Conservation (phyloP, 495 filamentous ascomycete species). For the Penicillium macrosclerotiorum region DNA sequence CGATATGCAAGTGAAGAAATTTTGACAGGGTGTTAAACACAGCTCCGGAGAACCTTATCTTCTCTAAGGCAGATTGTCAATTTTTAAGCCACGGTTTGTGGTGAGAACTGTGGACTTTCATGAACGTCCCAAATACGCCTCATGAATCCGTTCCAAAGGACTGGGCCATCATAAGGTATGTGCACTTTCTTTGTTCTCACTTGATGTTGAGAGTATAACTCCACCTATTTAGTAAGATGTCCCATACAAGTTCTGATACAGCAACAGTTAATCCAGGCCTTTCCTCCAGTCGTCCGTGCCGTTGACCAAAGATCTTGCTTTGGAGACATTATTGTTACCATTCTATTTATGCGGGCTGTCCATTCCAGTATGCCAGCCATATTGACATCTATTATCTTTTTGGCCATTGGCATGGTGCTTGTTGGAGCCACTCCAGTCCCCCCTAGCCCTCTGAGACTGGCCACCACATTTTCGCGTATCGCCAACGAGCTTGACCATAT, state of each 20-base stretch:
- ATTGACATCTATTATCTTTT: neutral
- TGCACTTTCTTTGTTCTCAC: neutral
- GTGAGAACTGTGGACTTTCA: neutral
- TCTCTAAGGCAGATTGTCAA: neutral
- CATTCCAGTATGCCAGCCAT: neutral
- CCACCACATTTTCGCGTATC: constrained; percentile 20
- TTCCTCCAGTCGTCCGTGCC: no score
- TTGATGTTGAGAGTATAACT: neutral
- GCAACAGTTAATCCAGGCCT: no score
- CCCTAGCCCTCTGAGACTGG: constrained; percentile 18
- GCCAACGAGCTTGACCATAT: constrained; percentile 19
- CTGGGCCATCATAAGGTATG: neutral
- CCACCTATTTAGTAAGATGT: constrained; percentile 1
- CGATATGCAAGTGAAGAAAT: neutral
- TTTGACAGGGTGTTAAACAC: neutral
- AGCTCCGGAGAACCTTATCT: neutral
- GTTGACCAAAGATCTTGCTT: neutral
- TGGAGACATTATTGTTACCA: neutral
- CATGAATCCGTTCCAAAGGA: neutral
- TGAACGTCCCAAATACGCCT: neutral
- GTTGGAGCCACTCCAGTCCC: constrained; percentile 1
- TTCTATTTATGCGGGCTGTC: neutral
- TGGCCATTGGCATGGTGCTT: constrained; percentile 5
- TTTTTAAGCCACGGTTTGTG: neutral
- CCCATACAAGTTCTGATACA: neutral